Evolutionary conservation across 441 rosid species (phyloP).

Genomic region (Eutrema salsugineum): DNA sequence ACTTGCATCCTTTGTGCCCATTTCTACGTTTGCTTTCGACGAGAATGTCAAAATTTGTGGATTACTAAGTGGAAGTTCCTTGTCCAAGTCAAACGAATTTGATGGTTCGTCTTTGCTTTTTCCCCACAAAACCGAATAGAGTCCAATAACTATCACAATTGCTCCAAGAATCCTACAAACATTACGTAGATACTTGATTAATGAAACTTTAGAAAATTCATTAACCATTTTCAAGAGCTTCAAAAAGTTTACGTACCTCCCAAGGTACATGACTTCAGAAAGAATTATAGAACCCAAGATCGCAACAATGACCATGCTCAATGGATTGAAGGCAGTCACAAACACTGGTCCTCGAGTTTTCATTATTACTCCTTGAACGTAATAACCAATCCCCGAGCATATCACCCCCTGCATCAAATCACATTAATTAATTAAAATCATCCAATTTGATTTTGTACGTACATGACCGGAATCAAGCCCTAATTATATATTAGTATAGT

Average conservation of each 20-base stretch:
- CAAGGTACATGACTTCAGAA: conserved; percentile 43
- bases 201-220: background rate
- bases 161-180: conserved; percentile 49
- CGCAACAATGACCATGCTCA: conserved; percentile 51
- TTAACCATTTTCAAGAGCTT: background rate
- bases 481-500: background rate
- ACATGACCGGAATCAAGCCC: background rate
- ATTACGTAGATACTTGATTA: background rate
- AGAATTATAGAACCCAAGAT: conserved; percentile 47
- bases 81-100: conserved; percentile 14
- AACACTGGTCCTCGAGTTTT: conserved; percentile 57
- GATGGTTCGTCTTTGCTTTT: conserved; percentile 41
- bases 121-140: conserved; percentile 58
- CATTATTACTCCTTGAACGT: conserved; percentile 45
- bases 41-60: conserved; percentile 23
- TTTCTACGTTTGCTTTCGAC: conserved; percentile 5
- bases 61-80: conserved; percentile 26
- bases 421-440: background rate
- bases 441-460: background rate
- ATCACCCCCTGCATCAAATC: conserved; percentile 46
- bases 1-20: conserved; percentile 12
- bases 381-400: conserved; percentile 46
- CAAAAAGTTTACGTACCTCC: conserved; percentile 35
- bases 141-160: conserved; percentile 43
- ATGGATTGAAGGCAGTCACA: conserved; percentile 56